Base-by-base conservation (phyloP, 148 eudicot species). In the Rheum nobile region DNA sequence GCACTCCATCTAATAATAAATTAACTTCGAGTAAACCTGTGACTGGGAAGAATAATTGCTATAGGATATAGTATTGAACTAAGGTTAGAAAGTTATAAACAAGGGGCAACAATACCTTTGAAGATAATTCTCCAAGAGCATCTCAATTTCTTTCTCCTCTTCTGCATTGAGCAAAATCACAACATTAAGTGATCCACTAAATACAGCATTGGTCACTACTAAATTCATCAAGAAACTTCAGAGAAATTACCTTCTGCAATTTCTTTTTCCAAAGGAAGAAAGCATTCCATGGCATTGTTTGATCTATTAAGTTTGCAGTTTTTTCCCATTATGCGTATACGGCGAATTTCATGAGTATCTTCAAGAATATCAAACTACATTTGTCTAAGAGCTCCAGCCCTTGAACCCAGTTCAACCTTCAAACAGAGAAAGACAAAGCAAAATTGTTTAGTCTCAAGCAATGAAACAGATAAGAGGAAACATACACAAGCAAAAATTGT, bases 121-220 rank as follows among this genome's bases (percentile, higher is more conserved):
- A 76, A 94, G 98, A 82, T 89, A 94, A 39, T 94, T 94, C 81
- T 94, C 98, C 79, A n/a, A n/a, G n/a, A n/a, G n/a, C n/a, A n/a
- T n/a, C n/a, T n/a, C n/a, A n/a, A n/a, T n/a, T n/a, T n/a, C n/a
- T n/a, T n/a, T n/a, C n/a, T n/a, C n/a, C n/a, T n/a, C n/a, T n/a
- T n/a, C n/a, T n/a, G n/a, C n/a, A n/a, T n/a, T n/a, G n/a, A n/a
- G n/a, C n/a, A n/a, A n/a, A n/a, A n/a, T n/a, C n/a, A n/a, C n/a
- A n/a, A n/a, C n/a, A n/a, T n/a, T n/a, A n/a, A n/a, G n/a, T n/a
- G n/a, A n/a, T n/a, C n/a, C n/a, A n/a, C n/a, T n/a, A n/a, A n/a
- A n/a, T n/a, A n/a, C n/a, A n/a, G n/a, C n/a, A n/a, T n/a, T n/a
- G n/a, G n/a, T n/a, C n/a, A n/a, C n/a, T n/a, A n/a, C n/a, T n/a